phyloP scores from a whole-genome alignment of 2,329 filamentous ascomycete species.

The Tympanopsis confertula region DNA sequence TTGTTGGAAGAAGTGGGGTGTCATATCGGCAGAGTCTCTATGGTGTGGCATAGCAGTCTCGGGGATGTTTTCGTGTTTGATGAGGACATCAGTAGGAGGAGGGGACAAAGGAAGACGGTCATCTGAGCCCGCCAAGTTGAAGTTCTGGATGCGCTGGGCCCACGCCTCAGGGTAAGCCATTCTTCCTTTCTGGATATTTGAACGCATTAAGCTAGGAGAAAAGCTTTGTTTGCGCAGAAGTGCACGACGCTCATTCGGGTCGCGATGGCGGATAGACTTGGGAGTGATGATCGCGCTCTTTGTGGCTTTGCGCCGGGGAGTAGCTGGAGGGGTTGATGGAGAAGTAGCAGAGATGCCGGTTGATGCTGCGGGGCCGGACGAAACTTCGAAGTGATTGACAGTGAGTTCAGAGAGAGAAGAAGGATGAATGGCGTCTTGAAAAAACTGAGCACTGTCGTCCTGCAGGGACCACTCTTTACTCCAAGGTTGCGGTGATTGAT shows the following conservation, averaged over 20 bases:
- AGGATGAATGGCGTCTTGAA: not conserved
- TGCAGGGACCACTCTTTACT: not conserved
- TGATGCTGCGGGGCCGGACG: not conserved
- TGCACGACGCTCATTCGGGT: not conserved
- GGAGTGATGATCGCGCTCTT: not conserved
- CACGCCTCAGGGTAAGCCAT: not conserved
- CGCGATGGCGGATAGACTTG: constrained; percentile 1
- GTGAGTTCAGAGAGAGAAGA: not conserved
- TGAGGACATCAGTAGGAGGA: not conserved
- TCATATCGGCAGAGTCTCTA: not conserved
- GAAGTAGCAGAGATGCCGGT: not conserved
- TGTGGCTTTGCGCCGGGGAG: not conserved
- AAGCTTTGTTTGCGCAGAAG: constrained; percentile 1
- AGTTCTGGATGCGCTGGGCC: not conserved
- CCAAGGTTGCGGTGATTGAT: constrained; percentile 1
- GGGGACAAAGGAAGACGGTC: not conserved
- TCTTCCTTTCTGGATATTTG: not conserved
- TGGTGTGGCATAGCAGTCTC: not conserved
- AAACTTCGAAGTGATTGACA: not conserved
- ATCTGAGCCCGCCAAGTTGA: not conserved
- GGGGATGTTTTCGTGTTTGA: not conserved
- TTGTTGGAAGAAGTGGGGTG: not conserved
- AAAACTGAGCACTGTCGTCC: not conserved
- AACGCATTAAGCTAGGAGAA: not conserved
- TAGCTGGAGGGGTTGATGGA: not conserved